Percentiles rank a stretch among this genome's conserved stretches.
Evolutionary conservation across 2,329 filamentous ascomycete species (phyloP).

Genomic region (Fusarium sp.): DNA sequence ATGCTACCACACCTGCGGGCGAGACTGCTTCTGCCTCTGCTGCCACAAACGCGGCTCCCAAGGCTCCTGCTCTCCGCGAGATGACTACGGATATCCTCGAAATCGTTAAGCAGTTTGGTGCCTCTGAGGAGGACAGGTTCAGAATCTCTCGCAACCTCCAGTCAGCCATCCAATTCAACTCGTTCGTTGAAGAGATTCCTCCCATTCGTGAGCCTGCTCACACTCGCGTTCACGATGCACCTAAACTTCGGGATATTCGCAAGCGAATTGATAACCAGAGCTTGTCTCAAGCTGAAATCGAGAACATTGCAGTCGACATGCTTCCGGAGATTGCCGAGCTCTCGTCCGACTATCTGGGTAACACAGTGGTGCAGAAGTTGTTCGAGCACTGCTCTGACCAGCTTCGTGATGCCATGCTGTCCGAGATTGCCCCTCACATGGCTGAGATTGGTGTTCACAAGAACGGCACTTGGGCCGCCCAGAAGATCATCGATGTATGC

Average conservation of each 20-base stretch:
- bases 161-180: constrained; percentile 78
- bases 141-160: constrained; percentile 81
- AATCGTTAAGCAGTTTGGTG: constrained; percentile 91
- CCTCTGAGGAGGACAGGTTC: constrained; percentile 79
- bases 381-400: constrained; percentile 96
- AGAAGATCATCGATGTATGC: constrained; percentile 98
- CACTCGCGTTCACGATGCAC: constrained; percentile 90
- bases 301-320: constrained; percentile 93
- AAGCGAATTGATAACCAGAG: constrained; percentile 98
- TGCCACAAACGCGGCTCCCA: constrained; percentile 63
- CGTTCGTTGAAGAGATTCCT: constrained; percentile 87
- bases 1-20: constrained; percentile 49
- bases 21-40: constrained; percentile 53
- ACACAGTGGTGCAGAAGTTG: constrained; percentile 99
- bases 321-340: constrained; percentile 95
- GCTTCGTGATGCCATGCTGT: constrained; percentile 91
- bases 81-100: constrained; percentile 85
- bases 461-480: constrained; percentile 98
- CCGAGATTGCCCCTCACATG: constrained; percentile 88
- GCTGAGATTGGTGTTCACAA: constrained; percentile 98
- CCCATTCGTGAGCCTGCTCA: constrained; percentile 88
- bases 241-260: constrained; percentile 92
- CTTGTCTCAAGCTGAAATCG: constrained; percentile 86
- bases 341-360: constrained; percentile 94
- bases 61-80: constrained; percentile 78